phyloP scores from a whole-genome alignment of 2,329 filamentous ascomycete species.

The Scopulariopsis brevicaulis region DNA sequence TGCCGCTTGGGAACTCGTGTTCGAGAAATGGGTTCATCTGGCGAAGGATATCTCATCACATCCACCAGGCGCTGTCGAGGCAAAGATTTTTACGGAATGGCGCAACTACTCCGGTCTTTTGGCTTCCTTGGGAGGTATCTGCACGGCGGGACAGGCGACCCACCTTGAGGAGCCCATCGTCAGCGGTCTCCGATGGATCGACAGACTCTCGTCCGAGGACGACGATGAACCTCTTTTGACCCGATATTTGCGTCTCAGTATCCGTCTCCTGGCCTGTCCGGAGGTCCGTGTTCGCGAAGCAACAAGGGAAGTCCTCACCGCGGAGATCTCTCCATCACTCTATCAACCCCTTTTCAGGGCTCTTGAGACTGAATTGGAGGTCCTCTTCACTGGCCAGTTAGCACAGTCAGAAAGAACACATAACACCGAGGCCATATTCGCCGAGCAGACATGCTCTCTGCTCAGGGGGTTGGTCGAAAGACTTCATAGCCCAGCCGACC shows the following conservation, averaged over 20 bases:
- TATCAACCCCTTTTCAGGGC: constrained; percentile 53
- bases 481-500: constrained; percentile 50
- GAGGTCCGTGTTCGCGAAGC: constrained; percentile 56
- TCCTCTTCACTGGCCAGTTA: constrained; percentile 46
- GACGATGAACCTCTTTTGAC: constrained; percentile 49
- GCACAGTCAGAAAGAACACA: constrained; percentile 38
- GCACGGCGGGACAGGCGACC: constrained; percentile 46
- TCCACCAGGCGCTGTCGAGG: constrained; percentile 37
- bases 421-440: constrained; percentile 53
- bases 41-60: constrained; percentile 51
- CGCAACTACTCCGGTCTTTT: constrained; percentile 59
- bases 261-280: constrained; percentile 52
- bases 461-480: constrained; percentile 53
- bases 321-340: constrained; percentile 50
- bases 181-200: constrained; percentile 52
- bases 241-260: constrained; percentile 50
- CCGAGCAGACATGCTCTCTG: constrained; percentile 54
- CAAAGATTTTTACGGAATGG: constrained; percentile 50
- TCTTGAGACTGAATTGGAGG: constrained; percentile 53
- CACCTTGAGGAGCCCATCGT: constrained; percentile 46
- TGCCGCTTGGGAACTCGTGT: constrained; percentile 54
- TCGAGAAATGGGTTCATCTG: constrained; percentile 52
- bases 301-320: constrained; percentile 53
- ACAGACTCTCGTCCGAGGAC: constrained; percentile 44
- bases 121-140: constrained; percentile 54